Conservation (phyloP, 1,139 yeast genomes). For the Saccharomyces uvarum region DNA sequence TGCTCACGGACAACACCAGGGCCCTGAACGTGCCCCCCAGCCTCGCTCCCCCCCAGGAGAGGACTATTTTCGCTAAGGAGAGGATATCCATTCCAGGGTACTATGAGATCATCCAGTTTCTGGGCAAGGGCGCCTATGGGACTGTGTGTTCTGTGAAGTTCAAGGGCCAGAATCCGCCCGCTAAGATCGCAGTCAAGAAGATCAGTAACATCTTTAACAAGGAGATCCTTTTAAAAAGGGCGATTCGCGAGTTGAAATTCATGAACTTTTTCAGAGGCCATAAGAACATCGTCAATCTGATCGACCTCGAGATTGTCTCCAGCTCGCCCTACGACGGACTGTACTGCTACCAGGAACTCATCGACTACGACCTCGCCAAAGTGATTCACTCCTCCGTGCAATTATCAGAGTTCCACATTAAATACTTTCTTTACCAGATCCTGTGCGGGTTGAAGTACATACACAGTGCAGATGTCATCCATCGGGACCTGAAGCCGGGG, state of each 20-base stretch:
- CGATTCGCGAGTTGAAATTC: constrained; percentile 68
- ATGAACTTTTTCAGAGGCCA: constrained; percentile 80
- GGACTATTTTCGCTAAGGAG: constrained; percentile 36
- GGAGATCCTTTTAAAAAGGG: constrained; percentile 61
- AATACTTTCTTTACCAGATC: constrained; percentile 67
- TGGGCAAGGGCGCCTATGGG: constrained; percentile 90
- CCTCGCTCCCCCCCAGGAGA: not conserved
- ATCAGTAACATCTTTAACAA: constrained; percentile 59
- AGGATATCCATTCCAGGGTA: constrained; percentile 59
- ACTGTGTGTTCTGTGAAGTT: constrained; percentile 80
- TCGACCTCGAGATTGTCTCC: constrained; percentile 65
- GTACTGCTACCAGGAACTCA: constrained; percentile 75
- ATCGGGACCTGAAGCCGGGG: constrained; percentile 80
- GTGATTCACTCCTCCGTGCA: constrained; percentile 72
- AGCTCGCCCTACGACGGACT: constrained; percentile 70
- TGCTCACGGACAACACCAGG: not conserved
- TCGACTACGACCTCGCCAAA: constrained; percentile 70
- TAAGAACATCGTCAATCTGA: constrained; percentile 61
- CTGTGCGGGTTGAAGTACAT: constrained; percentile 74
- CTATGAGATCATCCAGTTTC: constrained; percentile 53
- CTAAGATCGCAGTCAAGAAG: constrained; percentile 63
- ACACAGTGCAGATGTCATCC: constrained; percentile 80
- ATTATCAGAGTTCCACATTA: constrained; percentile 77
- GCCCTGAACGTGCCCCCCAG: not conserved
- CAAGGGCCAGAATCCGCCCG: constrained; percentile 24